Evolutionary conservation across 2,329 filamentous ascomycete species (phyloP), one percentile per base, ranked within the genome.

Genomic region (Camptophora hylomeconis): DNA sequence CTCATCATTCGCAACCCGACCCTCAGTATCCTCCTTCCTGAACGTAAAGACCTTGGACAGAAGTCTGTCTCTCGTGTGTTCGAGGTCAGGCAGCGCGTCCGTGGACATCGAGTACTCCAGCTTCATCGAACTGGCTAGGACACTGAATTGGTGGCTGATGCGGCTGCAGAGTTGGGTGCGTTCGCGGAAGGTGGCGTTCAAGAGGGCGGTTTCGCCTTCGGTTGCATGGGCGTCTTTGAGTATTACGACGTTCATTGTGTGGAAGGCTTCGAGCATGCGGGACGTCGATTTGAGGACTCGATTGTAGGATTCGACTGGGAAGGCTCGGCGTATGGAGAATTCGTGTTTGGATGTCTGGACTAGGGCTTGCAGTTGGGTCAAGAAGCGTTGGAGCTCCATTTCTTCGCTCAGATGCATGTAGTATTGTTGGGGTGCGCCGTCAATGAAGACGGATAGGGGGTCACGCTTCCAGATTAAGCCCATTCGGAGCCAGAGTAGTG

Each of bases 391-490:
- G 30, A 98, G 68, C 22, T 84, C 79, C 4, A 80, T 71, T 50
- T 93, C 86, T 54, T 95, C 89, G 19, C 76, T 72, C n/a, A 84
- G 70, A 38, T 77, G 77, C 69, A 94, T 84, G 51, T 92, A 95
- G 5, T 74, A 71, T 31, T 60, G 45, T n/a, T 52, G 48, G 19
- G 66, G 57, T 3, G 70, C 60, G 35, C 65, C 72, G 24, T 74
- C 65, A 1, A 75, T 59, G 31, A 93, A 66, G 5, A 76, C 72
- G 4, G 80, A 77, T 14, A 98, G 61, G 0, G 89, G 89, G 6
- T 92, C 87, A 24, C 86, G 74, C 57, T 87, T 92, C 89, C 89
- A 98, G 40, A 95, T 86, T 18, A 98, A 67, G 10, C 84, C 82
- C 74, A 98, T 86, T 34, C 92, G 81, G 5, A 98, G 66, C 70